Evolutionary conservation across 768 basidiomycete genomes (phyloP).

Genomic region (Tylopilus felleus): DNA sequence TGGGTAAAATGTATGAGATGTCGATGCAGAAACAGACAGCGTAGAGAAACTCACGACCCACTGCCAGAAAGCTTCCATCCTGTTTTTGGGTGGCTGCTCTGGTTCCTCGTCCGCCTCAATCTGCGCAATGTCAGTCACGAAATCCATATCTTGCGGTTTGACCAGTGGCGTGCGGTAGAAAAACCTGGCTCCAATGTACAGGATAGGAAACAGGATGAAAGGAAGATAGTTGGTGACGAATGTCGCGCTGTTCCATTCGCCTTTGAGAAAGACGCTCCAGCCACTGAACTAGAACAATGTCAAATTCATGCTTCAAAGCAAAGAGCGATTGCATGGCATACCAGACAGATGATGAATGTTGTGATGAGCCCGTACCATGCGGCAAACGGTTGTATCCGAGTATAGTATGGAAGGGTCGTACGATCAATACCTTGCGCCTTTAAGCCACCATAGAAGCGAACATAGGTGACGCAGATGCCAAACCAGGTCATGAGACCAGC

Average conservation of each 20-base stretch:
- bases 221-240: slow-evolving; percentile 87
- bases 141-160: slow-evolving; percentile 75
- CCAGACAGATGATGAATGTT: slow-evolving; percentile 55
- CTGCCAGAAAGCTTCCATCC: slow-evolving; percentile 66
- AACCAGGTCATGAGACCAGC: slow-evolving; percentile 79
- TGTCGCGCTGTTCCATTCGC: slow-evolving; percentile 51
- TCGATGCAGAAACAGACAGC: not conserved
- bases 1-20: slow-evolving; percentile 2
- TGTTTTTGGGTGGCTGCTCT: slow-evolving; percentile 68
- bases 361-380: slow-evolving; percentile 48
- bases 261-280: slow-evolving; percentile 50
- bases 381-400: slow-evolving; percentile 67
- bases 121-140: slow-evolving; percentile 63
- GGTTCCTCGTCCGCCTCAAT: slow-evolving; percentile 71
- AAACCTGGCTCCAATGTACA: slow-evolving; percentile 62
- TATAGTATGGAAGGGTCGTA: slow-evolving; percentile 63
- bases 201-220: slow-evolving; percentile 64
- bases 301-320: slow-evolving; percentile 7
- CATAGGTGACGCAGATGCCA: slow-evolving; percentile 69
- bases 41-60: slow-evolving; percentile 59
- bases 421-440: slow-evolving; percentile 79
- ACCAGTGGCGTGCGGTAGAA: slow-evolving; percentile 30
- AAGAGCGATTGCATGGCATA: slow-evolving; percentile 33
- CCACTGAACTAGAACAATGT: slow-evolving; percentile 46
- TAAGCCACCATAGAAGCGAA: slow-evolving; percentile 83